Evolutionary conservation across 208 protist genomes (phyloP), one percentile per base, ranked within the genome.

Genomic region (Herpetomonas samuelpessoai): DNA sequence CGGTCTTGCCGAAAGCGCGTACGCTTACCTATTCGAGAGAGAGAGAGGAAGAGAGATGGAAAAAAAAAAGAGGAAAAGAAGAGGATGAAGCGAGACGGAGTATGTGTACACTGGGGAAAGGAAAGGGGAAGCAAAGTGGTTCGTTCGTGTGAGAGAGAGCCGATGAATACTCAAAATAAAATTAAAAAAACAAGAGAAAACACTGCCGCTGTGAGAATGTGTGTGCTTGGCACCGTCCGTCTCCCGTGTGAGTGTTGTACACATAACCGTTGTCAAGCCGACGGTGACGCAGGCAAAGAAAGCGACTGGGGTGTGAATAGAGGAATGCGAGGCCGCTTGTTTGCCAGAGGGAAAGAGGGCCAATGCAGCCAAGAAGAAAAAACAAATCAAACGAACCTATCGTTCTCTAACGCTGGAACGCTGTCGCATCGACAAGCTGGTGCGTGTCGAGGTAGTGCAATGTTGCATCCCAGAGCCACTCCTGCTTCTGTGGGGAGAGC

Each of bases 401-500:
- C 19, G 7, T 6, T 50, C n/a, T n/a, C 35, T 41, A 41, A 7
- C 10, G 58, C 7, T 31, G 38, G 46, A 79, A 79, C 24, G 64
- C 22, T 0, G 41, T 41, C 1, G 48, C 16, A 27, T 68, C 58
- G 26, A 80, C 41, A 14, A 65, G 51, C n/a, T 63, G 58, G 19
- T 62, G 49, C 0, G 57, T 39, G n/a, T 50, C 62, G 26, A 85
- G 61, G 71, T 86, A 88, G 24, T 57, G 35, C 1, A 86, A 24
- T 22, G 84, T 87, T 18, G 54, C 50, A 1, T 57, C 19, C 80
- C 80, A 88, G 58, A 91, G 21, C 58, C 65, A 73, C 14, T 80
- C 54, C 57, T 83, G 77, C 38, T 57, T 57, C 12, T 28, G 45
- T 10, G 22, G 52, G 28, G 84, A 87, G 2, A 87, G 49, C 1